Conservation (phyloP, 306 rosid genomes). For the Cucurbita ficifolia region DNA sequence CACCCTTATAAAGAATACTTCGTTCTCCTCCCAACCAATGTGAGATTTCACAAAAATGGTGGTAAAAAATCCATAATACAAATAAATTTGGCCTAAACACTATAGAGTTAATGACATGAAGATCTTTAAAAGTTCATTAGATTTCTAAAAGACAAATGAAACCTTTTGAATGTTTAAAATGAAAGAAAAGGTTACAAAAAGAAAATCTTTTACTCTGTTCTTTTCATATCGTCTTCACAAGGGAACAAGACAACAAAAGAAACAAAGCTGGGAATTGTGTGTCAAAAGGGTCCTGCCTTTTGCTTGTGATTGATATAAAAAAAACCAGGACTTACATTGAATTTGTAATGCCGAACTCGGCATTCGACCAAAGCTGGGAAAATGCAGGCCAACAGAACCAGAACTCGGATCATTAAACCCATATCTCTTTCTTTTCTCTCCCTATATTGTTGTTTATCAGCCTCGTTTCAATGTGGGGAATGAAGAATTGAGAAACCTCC, state of each 20-base stretch:
- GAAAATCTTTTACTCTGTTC: neutral
- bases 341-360: slow-evolving; percentile 58
- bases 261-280: neutral
- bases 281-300: neutral
- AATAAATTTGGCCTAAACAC: neutral
- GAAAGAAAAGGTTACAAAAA: neutral
- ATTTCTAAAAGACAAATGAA: neutral
- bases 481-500: slow-evolving; percentile 29
- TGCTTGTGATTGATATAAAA: neutral
- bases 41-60: too few species aligned
- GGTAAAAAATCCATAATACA: too few species aligned
- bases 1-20: too few species aligned
- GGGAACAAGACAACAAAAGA: neutral
- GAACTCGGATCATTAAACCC: slow-evolving; percentile 29
- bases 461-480: slow-evolving; percentile 19
- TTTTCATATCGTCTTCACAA: neutral
- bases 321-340: slow-evolving; percentile 41
- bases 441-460: neutral
- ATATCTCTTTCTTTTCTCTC: slow-evolving; percentile 13
- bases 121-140: neutral
- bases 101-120: neutral
- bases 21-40: too few species aligned
- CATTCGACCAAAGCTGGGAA: slow-evolving; percentile 60
- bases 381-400: slow-evolving; percentile 41
- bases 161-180: neutral